These are phyloP conservation scores for Delphinella strobiligena DNA, from an alignment of 2,329 filamentous ascomycete species.

Conservation along the genomic window DNA sequence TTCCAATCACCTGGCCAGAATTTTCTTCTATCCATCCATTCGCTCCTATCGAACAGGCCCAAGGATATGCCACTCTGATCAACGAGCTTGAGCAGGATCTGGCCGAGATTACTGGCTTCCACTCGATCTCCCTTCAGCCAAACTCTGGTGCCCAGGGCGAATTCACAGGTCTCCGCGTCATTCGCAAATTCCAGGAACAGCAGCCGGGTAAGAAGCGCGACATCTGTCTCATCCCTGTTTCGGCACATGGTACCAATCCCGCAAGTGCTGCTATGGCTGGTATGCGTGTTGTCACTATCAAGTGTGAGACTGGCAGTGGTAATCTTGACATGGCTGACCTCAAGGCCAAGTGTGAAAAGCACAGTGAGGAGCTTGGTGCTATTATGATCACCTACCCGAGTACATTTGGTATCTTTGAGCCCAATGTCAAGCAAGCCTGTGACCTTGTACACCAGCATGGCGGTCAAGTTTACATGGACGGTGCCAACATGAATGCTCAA, in stretches of 20 bases:
- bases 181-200: constrained; percentile 70
- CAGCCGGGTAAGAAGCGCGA: constrained; percentile 60
- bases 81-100: constrained; percentile 63
- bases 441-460: constrained; percentile 76
- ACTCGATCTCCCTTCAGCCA: constrained; percentile 78
- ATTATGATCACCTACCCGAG: constrained; percentile 97
- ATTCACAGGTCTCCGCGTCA: constrained; percentile 79
- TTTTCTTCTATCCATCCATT: constrained; percentile 77
- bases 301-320: constrained; percentile 76
- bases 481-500: constrained; percentile 97
- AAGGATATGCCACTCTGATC: constrained; percentile 61
- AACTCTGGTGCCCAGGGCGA: constrained; percentile 96
- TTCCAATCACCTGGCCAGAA: constrained; percentile 64
- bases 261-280: constrained; percentile 92
- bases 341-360: constrained; percentile 76
- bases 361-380: constrained; percentile 72
- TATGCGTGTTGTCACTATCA: constrained; percentile 85
- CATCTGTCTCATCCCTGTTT: constrained; percentile 88
- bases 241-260: constrained; percentile 91
- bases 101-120: constrained; percentile 75
- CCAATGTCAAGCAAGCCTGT: constrained; percentile 73
- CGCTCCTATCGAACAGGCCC: constrained; percentile 48
- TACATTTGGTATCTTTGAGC: constrained; percentile 92
- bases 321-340: constrained; percentile 83
- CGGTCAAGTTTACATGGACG: constrained; percentile 96